Evolutionary conservation across 306 rosid species (phyloP).

Genomic region (Carpinus viminea): DNA sequence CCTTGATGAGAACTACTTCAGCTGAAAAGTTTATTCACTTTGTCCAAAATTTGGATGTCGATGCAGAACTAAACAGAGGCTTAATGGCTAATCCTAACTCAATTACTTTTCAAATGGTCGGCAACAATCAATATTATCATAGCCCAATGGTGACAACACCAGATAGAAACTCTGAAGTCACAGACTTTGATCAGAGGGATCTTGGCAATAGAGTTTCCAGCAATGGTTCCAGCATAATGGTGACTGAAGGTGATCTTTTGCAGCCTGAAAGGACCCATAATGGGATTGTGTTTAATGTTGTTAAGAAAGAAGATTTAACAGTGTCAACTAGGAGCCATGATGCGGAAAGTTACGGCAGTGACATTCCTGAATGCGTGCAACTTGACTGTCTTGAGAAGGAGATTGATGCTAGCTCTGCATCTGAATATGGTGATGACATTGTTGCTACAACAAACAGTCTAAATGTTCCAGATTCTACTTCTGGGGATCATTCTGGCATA

Average conservation of each 20-base stretch:
- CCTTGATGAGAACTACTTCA: constrained; percentile 89
- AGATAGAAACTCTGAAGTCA: constrained; percentile 56
- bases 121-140: constrained; percentile 38
- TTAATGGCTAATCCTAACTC: constrained; percentile 40
- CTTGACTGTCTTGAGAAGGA: constrained; percentile 67
- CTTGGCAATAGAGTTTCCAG: constrained; percentile 40
- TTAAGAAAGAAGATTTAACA: constrained; percentile 75
- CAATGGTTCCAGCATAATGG: constrained; percentile 54
- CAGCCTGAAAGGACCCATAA: constrained; percentile 85
- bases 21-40: constrained; percentile 75
- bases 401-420: constrained; percentile 61
- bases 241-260: constrained; percentile 87
- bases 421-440: constrained; percentile 61
- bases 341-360: constrained; percentile 48
- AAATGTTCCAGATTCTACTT: constrained; percentile 19
- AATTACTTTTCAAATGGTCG: constrained; percentile 31
- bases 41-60: constrained; percentile 72
- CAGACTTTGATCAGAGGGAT: constrained; percentile 54
- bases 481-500: constrained; percentile 23
- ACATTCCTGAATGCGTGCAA: constrained; percentile 69
- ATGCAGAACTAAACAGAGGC: constrained; percentile 55
- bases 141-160: constrained; percentile 54
- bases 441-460: constrained; percentile 15
- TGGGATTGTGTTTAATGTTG: constrained; percentile 79
- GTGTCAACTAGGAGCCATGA: constrained; percentile 56